Evolutionary conservation across 345 rosid genomes (phyloP).

Genomic region (Corchorus olitorius): DNA sequence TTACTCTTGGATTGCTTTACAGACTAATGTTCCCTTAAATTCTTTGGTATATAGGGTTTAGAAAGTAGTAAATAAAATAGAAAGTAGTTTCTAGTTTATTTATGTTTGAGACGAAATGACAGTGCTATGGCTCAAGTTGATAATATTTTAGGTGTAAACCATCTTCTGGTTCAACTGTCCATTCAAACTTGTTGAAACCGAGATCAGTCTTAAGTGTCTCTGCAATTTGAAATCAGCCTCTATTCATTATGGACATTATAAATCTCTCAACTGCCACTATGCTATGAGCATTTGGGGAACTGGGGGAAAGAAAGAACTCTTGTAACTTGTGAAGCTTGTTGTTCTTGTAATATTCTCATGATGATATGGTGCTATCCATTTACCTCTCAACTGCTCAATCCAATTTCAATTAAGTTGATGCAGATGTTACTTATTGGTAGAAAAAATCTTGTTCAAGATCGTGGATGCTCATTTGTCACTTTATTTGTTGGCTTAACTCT

Average conservation of each 20-base stretch:
- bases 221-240: not conserved
- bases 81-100: constrained; percentile 1
- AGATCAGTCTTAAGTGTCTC: not conserved
- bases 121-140: constrained; percentile 2
- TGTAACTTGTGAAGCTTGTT: not conserved
- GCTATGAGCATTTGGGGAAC: not conserved
- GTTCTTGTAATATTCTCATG: not conserved
- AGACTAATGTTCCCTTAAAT: not conserved
- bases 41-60: too few species aligned
- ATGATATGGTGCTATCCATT: not conserved
- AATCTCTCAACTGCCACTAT: not conserved
- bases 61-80: not conserved
- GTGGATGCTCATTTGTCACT: not conserved
- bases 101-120: not conserved
- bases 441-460: not conserved
- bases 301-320: not conserved
- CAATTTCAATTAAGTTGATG: not conserved
- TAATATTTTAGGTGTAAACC: not conserved
- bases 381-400: not conserved
- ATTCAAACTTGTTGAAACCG: not conserved
- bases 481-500: not conserved
- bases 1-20: not conserved
- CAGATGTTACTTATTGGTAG: not conserved
- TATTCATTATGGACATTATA: not conserved
- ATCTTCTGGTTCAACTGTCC: constrained; percentile 2